These are phyloP conservation scores for Trichoderma atroviride DNA, from an alignment of 2,329 filamentous ascomycete genomes.

Conservation along the genomic window DNA sequence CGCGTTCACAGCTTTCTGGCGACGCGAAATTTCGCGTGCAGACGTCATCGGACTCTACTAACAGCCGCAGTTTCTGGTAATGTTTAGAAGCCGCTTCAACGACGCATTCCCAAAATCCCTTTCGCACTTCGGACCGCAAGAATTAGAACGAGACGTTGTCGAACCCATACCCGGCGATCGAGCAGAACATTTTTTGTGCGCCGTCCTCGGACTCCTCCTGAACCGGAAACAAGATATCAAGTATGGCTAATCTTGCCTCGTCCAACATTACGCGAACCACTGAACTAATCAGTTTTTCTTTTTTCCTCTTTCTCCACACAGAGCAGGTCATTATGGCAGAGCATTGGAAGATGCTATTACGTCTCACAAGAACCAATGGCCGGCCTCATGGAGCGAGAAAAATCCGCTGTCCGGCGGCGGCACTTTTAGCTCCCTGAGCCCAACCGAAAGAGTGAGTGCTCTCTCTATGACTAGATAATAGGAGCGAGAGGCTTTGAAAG, in stretches of 20 bases:
- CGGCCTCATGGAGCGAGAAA: constrained; percentile 75
- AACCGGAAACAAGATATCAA: constrained; percentile 99
- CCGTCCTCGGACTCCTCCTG: constrained; percentile 80
- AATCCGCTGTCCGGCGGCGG: constrained; percentile 81
- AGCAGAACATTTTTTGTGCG: constrained; percentile 86
- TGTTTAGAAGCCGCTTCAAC: constrained; percentile 93
- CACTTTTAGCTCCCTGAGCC: constrained; percentile 80
- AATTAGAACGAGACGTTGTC: constrained; percentile 84
- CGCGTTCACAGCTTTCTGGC: constrained; percentile 43
- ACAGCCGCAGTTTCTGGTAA: constrained; percentile 82
- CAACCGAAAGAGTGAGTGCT: constrained; percentile 72
- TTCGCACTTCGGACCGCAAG: constrained; percentile 89
- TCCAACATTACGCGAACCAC: not conserved
- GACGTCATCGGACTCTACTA: constrained; percentile 40
- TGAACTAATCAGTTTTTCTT: constrained; percentile 29
- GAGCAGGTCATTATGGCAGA: constrained; percentile 87
- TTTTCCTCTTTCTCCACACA: constrained; percentile 43
- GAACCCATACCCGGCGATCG: constrained; percentile 79
- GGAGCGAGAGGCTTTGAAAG: no score
- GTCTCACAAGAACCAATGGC: constrained; percentile 86
- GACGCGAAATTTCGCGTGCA: constrained; percentile 60
- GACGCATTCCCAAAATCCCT: constrained; percentile 87
- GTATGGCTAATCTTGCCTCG: constrained; percentile 57
- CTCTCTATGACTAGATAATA: not conserved
- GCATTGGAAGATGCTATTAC: constrained; percentile 92